Evolutionary conservation across 352 stramenopile genomes (phyloP).

Genomic region (Elongisporangium undulatum): DNA sequence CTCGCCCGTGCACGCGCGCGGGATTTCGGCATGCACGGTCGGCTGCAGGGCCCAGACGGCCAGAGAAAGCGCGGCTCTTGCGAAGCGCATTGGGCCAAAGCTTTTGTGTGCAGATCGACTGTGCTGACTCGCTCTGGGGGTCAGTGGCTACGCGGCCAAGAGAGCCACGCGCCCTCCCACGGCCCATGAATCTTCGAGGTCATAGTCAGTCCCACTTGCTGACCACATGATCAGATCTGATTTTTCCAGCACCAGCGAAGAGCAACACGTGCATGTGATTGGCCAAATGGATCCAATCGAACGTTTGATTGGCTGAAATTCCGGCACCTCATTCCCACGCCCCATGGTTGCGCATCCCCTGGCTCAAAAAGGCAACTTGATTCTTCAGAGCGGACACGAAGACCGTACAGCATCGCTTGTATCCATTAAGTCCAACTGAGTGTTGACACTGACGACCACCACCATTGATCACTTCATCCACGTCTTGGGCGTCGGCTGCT

Average conservation of each 20-base stretch:
- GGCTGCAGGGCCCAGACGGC: too few relatives aligned
- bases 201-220: neutral
- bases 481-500: constrained; percentile 50
- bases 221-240: neutral
- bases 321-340: neutral
- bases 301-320: neutral
- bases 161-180: too few relatives aligned
- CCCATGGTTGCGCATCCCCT: neutral
- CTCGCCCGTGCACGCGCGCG: constrained; percentile 40
- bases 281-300: neutral
- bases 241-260: too few relatives aligned
- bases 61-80: too few relatives aligned
- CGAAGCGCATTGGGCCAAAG: too few relatives aligned
- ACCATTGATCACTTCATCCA: constrained; percentile 45
- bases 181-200: neutral
- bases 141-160: too few relatives aligned
- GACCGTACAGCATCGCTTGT: too few relatives aligned
- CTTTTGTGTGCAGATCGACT: too few relatives aligned
- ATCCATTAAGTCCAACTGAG: too few relatives aligned
- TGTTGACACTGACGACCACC: too few relatives aligned
- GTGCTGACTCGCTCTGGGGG: too few relatives aligned
- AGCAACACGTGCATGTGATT: neutral
- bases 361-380: neutral
- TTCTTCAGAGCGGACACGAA: too few relatives aligned
- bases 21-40: constrained; percentile 24